Conservation (phyloP, 495 filamentous ascomycete species). For the Cetradonia linearis region DNA sequence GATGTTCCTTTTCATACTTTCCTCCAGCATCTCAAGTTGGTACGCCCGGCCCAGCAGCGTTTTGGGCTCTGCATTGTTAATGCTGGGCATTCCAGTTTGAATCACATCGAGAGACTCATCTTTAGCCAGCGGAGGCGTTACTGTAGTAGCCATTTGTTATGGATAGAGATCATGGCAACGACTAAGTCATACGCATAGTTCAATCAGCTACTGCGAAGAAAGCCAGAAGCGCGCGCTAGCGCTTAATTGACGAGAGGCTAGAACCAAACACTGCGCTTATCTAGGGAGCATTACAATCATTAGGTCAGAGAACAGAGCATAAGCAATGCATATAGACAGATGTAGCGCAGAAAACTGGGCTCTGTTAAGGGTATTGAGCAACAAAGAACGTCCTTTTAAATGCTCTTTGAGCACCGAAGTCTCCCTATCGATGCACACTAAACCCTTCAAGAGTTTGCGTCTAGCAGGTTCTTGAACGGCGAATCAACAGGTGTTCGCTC, state of each 20-base stretch:
- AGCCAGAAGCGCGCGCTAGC: background rate
- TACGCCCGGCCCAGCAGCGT: conserved; percentile 45
- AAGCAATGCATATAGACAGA: too few relatives aligned
- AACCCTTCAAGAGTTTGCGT: too few relatives aligned
- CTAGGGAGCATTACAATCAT: too few relatives aligned
- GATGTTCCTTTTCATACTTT: conserved; percentile 46
- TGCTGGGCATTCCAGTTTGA: background rate
- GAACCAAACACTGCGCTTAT: too few relatives aligned
- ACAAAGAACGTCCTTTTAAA: too few relatives aligned
- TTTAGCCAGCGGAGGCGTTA: background rate
- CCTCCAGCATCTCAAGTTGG: conserved; percentile 84
- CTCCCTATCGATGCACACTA: too few relatives aligned
- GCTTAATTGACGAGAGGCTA: background rate
- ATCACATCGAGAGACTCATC: background rate
- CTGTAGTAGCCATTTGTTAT: background rate
- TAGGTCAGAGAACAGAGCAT: too few relatives aligned
- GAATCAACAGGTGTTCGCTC: too few relatives aligned
- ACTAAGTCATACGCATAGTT: background rate
- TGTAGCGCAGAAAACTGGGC: too few relatives aligned
- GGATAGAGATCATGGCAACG: background rate
- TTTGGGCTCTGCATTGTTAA: background rate
- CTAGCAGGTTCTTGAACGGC: too few relatives aligned
- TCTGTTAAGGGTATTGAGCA: too few relatives aligned
- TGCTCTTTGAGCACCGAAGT: too few relatives aligned
- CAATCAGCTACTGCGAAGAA: background rate